Conservation (phyloP, 2,329 filamentous ascomycete species). For the Hypoxylon sp. region DNA sequence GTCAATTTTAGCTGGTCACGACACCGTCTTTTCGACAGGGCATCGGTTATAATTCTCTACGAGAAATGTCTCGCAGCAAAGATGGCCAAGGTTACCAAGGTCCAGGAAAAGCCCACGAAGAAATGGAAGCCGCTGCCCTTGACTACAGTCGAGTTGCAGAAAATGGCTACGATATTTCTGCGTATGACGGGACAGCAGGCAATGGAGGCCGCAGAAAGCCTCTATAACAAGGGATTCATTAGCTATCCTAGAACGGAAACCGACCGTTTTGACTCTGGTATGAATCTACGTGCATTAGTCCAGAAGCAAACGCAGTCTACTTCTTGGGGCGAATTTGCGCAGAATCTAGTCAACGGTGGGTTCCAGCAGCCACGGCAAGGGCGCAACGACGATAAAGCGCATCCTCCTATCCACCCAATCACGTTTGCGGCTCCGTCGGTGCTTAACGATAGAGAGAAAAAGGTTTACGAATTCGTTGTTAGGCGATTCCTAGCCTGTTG, state of each 20-base stretch:
- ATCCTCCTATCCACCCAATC: slow-evolving; percentile 96
- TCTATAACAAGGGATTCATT: slow-evolving; percentile 96
- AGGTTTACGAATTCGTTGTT: slow-evolving; percentile 92
- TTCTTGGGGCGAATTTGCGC: slow-evolving; percentile 86
- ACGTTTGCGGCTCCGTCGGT: slow-evolving; percentile 81
- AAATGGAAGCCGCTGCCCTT: slow-evolving; percentile 95
- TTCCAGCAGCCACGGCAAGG: slow-evolving; percentile 88
- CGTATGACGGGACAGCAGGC: slow-evolving; percentile 92
- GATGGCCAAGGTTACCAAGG: slow-evolving; percentile 83
- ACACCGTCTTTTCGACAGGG: slow-evolving; percentile 88
- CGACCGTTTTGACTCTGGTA: slow-evolving; percentile 91
- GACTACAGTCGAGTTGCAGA: slow-evolving; percentile 96
- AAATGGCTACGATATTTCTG: slow-evolving; percentile 90
- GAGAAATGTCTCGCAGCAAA: slow-evolving; percentile 86
- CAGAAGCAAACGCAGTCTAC: slow-evolving; percentile 85
- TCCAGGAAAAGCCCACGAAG: slow-evolving; percentile 90
- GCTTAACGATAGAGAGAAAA: slow-evolving; percentile 76
- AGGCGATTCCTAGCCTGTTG: slow-evolving; percentile 96
- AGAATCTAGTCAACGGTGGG: slow-evolving; percentile 78
- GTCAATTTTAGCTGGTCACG: slow-evolving; percentile 89
- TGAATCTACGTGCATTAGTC: slow-evolving; percentile 84
- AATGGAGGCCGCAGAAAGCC: slow-evolving; percentile 87
- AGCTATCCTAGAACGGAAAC: slow-evolving; percentile 98
- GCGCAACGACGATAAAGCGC: slow-evolving; percentile 93
- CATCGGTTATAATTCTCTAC: slow-evolving; percentile 83